Evolutionary conservation across 1,284 basidiomycete genomes (phyloP).

Genomic region (Marasmius fiardii): DNA sequence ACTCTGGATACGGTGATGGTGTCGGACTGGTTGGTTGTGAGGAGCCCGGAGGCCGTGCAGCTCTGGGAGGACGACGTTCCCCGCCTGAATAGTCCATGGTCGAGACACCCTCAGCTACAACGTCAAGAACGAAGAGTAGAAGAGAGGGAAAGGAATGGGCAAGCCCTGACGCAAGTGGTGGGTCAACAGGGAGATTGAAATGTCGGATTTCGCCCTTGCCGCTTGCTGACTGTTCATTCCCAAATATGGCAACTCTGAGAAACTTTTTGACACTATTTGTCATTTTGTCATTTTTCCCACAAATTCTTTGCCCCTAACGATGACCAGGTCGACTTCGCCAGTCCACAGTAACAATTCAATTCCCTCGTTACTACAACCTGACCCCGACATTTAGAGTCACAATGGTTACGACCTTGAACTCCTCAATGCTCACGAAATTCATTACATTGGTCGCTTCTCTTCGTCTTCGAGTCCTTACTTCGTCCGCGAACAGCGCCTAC

Average conservation of each 20-base stretch:
- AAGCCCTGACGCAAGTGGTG: background rate
- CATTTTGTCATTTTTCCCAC: too few relatives aligned
- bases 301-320: too few relatives aligned
- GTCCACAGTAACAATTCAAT: too few relatives aligned
- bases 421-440: too few relatives aligned
- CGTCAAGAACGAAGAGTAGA: background rate
- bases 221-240: background rate
- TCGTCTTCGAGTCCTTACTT: too few relatives aligned
- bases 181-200: background rate
- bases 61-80: constrained; percentile 43
- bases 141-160: background rate
- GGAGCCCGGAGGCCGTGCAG: constrained; percentile 33
- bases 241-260: background rate
- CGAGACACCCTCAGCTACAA: background rate
- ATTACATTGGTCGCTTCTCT: too few relatives aligned
- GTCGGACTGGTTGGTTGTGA: constrained; percentile 23
- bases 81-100: constrained; percentile 40
- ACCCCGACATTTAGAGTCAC: too few relatives aligned
- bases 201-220: background rate
- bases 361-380: too few relatives aligned
- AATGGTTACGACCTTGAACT: too few relatives aligned
- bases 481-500: too few relatives aligned
- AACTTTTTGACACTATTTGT: background rate
- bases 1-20: constrained; percentile 25
- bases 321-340: too few relatives aligned